Evolutionary conservation across 345 rosid genomes (phyloP).

Genomic region (Citrus reticulata): DNA sequence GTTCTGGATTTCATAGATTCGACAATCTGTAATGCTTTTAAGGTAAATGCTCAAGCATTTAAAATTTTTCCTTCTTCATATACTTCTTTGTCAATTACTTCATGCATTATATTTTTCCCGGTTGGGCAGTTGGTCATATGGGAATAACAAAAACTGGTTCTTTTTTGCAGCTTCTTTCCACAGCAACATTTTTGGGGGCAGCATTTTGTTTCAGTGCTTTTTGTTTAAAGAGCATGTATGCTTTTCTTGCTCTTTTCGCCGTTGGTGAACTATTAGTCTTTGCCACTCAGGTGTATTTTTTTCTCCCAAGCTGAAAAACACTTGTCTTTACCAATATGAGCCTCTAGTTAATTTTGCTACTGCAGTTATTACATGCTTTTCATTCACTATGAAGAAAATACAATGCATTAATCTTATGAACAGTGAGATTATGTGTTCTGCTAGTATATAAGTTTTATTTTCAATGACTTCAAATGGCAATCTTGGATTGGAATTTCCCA

Average conservation of each 20-base stretch:
- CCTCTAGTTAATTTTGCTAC: background rate
- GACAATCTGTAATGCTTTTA: conserved; percentile 88
- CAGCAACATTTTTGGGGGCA: conserved; percentile 68
- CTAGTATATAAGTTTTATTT: background rate
- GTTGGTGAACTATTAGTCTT: conserved; percentile 85
- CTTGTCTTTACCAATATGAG: background rate
- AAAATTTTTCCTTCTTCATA: background rate
- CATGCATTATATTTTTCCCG: background rate
- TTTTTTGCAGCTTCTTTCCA: conserved; percentile 71
- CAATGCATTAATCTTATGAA: background rate
- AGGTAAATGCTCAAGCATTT: conserved; percentile 36
- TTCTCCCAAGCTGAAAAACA: background rate
- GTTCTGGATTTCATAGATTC: conserved; percentile 63
- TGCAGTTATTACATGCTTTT: background rate
- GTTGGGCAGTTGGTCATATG: background rate
- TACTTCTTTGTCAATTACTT: background rate
- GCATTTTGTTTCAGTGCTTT: conserved; percentile 79
- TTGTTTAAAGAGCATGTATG: conserved; percentile 80
- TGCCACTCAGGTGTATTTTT: conserved; percentile 69
- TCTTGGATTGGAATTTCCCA: background rate
- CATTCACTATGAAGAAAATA: background rate
- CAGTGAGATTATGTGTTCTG: background rate
- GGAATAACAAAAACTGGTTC: background rate
- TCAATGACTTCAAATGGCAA: background rate
- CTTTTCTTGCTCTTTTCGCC: conserved; percentile 72